phyloP scores from a whole-genome alignment of 441 rosid species.

The Syzygium malaccense region DNA sequence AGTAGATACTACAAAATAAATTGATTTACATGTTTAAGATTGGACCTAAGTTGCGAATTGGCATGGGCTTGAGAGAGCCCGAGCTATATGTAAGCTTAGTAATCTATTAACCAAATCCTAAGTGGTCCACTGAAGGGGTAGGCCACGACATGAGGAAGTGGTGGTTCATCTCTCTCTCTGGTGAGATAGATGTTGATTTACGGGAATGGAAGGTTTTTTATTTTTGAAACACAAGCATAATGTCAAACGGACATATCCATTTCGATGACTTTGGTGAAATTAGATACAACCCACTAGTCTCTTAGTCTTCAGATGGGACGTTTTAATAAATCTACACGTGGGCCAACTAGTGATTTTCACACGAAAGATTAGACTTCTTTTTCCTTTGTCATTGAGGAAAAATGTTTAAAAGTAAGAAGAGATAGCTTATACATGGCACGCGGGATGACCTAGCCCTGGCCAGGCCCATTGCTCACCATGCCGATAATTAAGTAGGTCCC shows the following conservation, averaged over 20 bases:
- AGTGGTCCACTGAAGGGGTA: too few relatives aligned
- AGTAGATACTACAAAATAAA: too few relatives aligned
- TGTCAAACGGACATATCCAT: neutral
- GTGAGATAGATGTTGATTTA: neutral
- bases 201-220: too few relatives aligned
- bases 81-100: too few relatives aligned
- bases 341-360: neutral
- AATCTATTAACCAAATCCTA: too few relatives aligned
- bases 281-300: neutral
- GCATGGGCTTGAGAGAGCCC: too few relatives aligned
- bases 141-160: constrained; percentile 13
- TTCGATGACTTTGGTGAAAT: neutral
- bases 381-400: neutral
- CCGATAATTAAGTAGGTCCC: neutral
- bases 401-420: neutral
- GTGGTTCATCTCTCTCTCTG: neutral
- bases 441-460: neutral
- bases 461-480: neutral
- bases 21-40: too few relatives aligned
- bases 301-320: neutral
- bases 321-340: neutral
- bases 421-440: neutral
- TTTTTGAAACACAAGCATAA: neutral
- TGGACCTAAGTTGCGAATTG: too few relatives aligned
- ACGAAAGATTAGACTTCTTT: neutral